Percentiles rank a stretch among this genome's conserved stretches.
These are phyloP conservation scores for Pichia deserticola DNA, from an alignment of 805 yeast genomes.

Conservation along the genomic window DNA sequence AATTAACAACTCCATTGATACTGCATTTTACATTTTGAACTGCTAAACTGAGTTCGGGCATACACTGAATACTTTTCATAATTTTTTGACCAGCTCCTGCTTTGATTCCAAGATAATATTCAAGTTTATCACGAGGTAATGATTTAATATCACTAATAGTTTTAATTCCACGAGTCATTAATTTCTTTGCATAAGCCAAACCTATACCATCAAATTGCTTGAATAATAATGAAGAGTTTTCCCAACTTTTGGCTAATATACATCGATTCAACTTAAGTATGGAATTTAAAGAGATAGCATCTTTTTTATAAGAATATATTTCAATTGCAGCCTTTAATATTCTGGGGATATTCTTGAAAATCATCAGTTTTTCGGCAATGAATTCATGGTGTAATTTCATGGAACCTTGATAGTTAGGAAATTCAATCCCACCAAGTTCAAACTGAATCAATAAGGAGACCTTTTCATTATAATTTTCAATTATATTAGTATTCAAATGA, in stretches of 20 bases:
- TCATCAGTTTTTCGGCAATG: slow-evolving; percentile 36
- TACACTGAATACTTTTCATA: slow-evolving; percentile 23
- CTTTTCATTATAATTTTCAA: slow-evolving; percentile 30
- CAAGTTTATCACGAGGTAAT: slow-evolving; percentile 31
- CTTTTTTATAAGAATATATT: slow-evolving; percentile 33
- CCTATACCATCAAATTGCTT: slow-evolving; percentile 44
- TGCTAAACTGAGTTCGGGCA: slow-evolving; percentile 33
- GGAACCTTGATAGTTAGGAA: slow-evolving; percentile 37
- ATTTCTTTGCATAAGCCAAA: slow-evolving; percentile 31
- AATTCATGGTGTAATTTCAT: slow-evolving; percentile 32
- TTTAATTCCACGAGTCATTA: slow-evolving; percentile 33
- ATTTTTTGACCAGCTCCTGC: slow-evolving; percentile 36
- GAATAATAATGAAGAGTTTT: slow-evolving; percentile 36
- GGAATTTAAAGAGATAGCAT: slow-evolving; percentile 34
- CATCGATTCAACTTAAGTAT: slow-evolving; percentile 34
- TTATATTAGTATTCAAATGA: slow-evolving; percentile 28
- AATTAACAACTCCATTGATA: slow-evolving; percentile 20
- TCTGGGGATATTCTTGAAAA: slow-evolving; percentile 37
- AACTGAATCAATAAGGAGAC: slow-evolving; percentile 38
- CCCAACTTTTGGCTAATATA: slow-evolving; percentile 43
- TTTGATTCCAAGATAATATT: slow-evolving; percentile 33
- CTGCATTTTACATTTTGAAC: slow-evolving; percentile 9
- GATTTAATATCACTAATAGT: slow-evolving; percentile 19
- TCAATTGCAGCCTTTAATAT: slow-evolving; percentile 39
- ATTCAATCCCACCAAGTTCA: slow-evolving; percentile 44